Evolutionary conservation across 306 rosid genomes (phyloP), one percentile per base, ranked within the genome.

Genomic region (Quercus suber): DNA sequence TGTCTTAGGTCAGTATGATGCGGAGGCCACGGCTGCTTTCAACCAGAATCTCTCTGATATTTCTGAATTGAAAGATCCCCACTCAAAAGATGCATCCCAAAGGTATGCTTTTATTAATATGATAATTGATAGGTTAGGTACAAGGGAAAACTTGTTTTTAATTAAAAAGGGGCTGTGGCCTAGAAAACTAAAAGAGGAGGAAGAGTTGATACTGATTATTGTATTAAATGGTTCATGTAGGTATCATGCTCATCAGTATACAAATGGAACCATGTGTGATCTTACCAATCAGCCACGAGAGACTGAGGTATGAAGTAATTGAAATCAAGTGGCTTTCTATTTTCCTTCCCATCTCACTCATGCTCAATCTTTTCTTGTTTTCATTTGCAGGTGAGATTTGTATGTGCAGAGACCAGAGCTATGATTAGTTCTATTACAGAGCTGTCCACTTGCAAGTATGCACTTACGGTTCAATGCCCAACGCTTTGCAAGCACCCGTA

Each of bases 381-480:
- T 33, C 77, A 52, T 64, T 81, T 28, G 57, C 83, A 95, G 99
- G 96, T 92, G 85, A 91, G 99, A 85, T 95, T 95, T 90, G 93
- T 91, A 69, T 95, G 99, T 90, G 85, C 98, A 2, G 98, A 93
- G 83, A 86, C 97, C 52, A 84, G 87, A 33, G 87, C 92, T 35
- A 88, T 90, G 96, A 91, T 95, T 79, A 91, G 88, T 89, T 95
- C 99, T 65, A 75, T 95, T 75, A 93, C 98, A 45, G 99, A 95
- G 85, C 84, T 95, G 81, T 89, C 99, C 76, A 95, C 99, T 37
- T 95, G 99, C 96, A 93, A 95, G 84, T 95, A 95, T 83, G 98
- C 98, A 20, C 91, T 95, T 67, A 95, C 97, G 28, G 80, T 95
- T 72, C 98, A 89, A 56, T 90, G 97, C 86, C 98, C 99, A 9